Evolutionary conservation across 129 eudicot genomes (phyloP).

Genomic region (Flaveria ramosissima): DNA sequence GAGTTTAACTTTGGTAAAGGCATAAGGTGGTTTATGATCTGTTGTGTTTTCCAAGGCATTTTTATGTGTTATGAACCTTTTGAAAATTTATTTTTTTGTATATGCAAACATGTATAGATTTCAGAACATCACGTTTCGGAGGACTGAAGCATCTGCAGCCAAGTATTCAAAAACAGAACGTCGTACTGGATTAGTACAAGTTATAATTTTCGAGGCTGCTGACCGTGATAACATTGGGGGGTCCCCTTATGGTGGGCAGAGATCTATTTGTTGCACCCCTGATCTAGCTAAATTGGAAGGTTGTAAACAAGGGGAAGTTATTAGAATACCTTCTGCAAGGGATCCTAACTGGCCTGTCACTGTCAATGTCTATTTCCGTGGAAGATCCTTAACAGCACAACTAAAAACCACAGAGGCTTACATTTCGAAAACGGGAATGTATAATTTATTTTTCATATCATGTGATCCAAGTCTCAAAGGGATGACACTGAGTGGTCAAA

Average conservation of each 20-base stretch:
- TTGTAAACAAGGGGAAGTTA: conserved; percentile 96
- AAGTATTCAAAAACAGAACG: conserved; percentile 58
- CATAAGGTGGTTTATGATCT: conserved; percentile 21
- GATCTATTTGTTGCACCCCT: conserved; percentile 93
- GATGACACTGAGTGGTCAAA: conserved; percentile 71
- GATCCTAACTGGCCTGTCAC: conserved; percentile 79
- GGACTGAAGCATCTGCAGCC: conserved; percentile 75
- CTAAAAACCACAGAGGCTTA: conserved; percentile 59
- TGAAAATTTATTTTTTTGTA: conserved; percentile 2
- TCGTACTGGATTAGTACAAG: conserved; percentile 80
- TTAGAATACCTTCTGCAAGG: conserved; percentile 65
- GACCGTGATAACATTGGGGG: conserved; percentile 99
- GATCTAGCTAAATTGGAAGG: conserved; percentile 99
- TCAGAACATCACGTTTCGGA: conserved; percentile 88
- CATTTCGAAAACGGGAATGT: conserved; percentile 87
- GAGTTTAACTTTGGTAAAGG: conserved; percentile 8
- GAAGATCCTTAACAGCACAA: conserved; percentile 56
- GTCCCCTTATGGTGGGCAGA: conserved; percentile 98
- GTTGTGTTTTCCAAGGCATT: conserved; percentile 20
- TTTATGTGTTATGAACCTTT: neutral
- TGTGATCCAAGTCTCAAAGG: conserved; percentile 85
- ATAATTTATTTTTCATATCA: conserved; percentile 89
- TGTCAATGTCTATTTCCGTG: conserved; percentile 66
- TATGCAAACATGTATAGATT: conserved; percentile 47
- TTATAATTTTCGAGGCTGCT: conserved; percentile 85